Base-by-base conservation (phyloP, 805 yeast species). In the Candida glaebosa region DNA sequence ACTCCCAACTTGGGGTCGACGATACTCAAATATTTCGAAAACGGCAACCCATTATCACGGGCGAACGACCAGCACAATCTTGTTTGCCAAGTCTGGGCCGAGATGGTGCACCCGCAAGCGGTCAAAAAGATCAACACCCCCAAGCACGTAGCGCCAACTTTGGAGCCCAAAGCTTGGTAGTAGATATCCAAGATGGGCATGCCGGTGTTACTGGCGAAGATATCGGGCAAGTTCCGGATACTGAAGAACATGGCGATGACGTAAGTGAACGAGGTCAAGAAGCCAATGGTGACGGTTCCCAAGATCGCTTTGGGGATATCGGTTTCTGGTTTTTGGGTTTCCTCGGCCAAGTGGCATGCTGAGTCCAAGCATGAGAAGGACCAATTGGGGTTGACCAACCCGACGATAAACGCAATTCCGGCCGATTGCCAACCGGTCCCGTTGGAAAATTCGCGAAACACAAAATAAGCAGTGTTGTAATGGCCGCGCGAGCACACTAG, bases 1-100 rank as follows among this genome's bases (percentile, higher is more conserved):
- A 67, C 63, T 9, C 69, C 68, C 40, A 58, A 45, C 43, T 61
- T 63, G 22, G 68, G 66, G 54, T 66, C 64, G 17, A 67, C 58
- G 25, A 57, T 53, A n/a, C 65, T 49, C 50, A 63, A 63, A 49
- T 60, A 57, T 49, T 63, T 64, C 46, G 71, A 65, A 37, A 55
- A 60, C n/a, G 73, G 73, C 50, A 67, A 60, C 9, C 72, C 73
- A 42, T 64, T 61, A 58, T 67, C 72, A 58, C 73, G 61, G 37
- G 68, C 58, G 51, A 67, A 67, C 8, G 70, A 63, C 71, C 71
- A 67, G 49, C 71, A 65, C 44, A 67, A 55, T 54, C 73, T 58
- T 18, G 71, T 64, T 57, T 67, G 72, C 71, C 71, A 67, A 18
- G 72, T 67, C 53, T 66, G 71, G 35, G 66, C 63, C 26, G 66